Evolutionary conservation across 1,284 basidiomycete species (phyloP).

Genomic region (Apiotrichum brassicae): DNA sequence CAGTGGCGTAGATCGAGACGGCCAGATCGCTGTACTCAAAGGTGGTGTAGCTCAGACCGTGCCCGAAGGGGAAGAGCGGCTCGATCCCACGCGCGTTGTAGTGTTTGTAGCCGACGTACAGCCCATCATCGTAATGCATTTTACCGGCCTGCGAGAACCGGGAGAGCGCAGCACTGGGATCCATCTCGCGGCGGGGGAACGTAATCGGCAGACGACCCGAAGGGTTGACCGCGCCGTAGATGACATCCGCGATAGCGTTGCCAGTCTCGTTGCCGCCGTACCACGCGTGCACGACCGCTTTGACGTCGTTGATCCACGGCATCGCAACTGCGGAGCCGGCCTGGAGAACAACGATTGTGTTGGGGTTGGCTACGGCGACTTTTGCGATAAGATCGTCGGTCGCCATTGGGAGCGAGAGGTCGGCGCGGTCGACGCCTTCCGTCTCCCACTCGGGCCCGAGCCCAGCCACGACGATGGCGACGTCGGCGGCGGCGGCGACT

Average conservation of each 20-base stretch:
- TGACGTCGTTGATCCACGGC: constrained; percentile 61
- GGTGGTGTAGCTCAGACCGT: constrained; percentile 68
- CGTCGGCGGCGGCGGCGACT: constrained; percentile 55
- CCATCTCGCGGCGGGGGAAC: constrained; percentile 61
- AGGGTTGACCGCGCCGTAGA: constrained; percentile 68
- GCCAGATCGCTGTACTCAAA: constrained; percentile 50
- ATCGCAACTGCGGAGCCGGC: constrained; percentile 60
- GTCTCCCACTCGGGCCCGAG: constrained; percentile 50
- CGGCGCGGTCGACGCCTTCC: constrained; percentile 33
- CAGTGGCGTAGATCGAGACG: constrained; percentile 8
- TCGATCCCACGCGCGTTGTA: constrained; percentile 55
- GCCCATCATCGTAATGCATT: constrained; percentile 50
- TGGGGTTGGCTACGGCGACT: constrained; percentile 58
- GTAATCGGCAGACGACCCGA: constrained; percentile 65
- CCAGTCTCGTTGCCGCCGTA: constrained; percentile 72
- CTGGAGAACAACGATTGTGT: constrained; percentile 67
- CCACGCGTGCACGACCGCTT: constrained; percentile 65
- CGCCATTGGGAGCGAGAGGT: constrained; percentile 47
- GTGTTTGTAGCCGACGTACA: constrained; percentile 61
- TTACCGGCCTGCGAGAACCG: constrained; percentile 50
- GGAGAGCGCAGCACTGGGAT: constrained; percentile 56
- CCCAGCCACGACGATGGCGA: constrained; percentile 57
- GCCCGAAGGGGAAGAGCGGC: constrained; percentile 68
- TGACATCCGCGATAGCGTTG: constrained; percentile 66
- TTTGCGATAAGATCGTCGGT: constrained; percentile 59